These are phyloP conservation scores for Citrus medica DNA, from an alignment of 345 rosid genomes.

Conservation along the genomic window DNA sequence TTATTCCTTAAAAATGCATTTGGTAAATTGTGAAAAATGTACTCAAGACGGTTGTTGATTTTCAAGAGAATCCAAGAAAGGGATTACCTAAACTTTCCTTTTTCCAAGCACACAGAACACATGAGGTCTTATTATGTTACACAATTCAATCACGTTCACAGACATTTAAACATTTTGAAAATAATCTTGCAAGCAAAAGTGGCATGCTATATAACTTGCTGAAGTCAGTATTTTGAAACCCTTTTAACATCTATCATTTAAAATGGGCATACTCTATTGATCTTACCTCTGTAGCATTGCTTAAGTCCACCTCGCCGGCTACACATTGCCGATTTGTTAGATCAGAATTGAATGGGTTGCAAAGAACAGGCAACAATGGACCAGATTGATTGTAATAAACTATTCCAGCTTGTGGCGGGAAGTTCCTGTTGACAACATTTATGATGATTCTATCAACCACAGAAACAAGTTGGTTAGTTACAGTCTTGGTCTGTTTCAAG, in stretches of 20 bases:
- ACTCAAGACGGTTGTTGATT: too few species aligned
- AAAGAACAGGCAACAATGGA: slow-evolving; percentile 66
- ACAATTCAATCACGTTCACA: too few species aligned
- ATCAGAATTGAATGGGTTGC: slow-evolving; percentile 79
- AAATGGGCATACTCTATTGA: background rate
- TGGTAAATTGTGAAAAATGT: background rate
- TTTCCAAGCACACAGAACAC: too few species aligned
- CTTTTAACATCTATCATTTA: background rate
- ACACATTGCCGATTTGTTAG: slow-evolving; percentile 51
- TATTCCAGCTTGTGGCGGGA: slow-evolving; percentile 39
- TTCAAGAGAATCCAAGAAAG: too few species aligned
- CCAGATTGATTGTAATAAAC: slow-evolving; percentile 84
- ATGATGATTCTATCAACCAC: slow-evolving; percentile 48
- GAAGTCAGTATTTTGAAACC: background rate
- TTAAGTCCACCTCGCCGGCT: slow-evolving; percentile 61
- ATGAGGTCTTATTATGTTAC: too few species aligned
- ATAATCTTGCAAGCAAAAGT: background rate
- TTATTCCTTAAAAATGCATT: background rate
- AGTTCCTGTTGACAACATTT: slow-evolving; percentile 49
- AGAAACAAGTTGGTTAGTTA: slow-evolving; percentile 50
- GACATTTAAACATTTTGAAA: too few species aligned
- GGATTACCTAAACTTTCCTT: too few species aligned
- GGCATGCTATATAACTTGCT: background rate
- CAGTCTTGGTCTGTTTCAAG: slow-evolving; percentile 52
- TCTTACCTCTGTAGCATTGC: slow-evolving; percentile 67